These are phyloP conservation scores for Aristolochia fimbriata DNA, from an alignment of 164 flowering plant species.

Conservation along the genomic window DNA sequence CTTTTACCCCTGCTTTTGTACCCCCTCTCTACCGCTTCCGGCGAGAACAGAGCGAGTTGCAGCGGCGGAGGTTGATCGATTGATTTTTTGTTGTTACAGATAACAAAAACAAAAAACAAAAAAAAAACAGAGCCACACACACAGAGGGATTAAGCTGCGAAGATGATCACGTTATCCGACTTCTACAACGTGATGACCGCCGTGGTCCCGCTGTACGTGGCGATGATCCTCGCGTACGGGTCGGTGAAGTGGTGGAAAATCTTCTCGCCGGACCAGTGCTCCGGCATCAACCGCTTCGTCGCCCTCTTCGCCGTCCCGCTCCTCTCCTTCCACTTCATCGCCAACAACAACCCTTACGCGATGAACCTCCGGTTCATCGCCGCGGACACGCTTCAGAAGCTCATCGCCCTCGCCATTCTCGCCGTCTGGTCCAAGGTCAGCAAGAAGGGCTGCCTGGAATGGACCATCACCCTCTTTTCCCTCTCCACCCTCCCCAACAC, in stretches of 20 bases:
- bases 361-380: slow-evolving; percentile 84
- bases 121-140: too few relatives aligned
- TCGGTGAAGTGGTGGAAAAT: slow-evolving; percentile 97
- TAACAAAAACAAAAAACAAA: too few relatives aligned
- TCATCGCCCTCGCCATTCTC: slow-evolving; percentile 45
- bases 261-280: slow-evolving; percentile 86
- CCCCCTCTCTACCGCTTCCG: not conserved
- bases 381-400: slow-evolving; percentile 81
- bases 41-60: too few relatives aligned
- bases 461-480: slow-evolving; percentile 82
- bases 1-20: slow-evolving; percentile 3
- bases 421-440: slow-evolving; percentile 44
- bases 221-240: slow-evolving; percentile 92
- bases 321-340: slow-evolving; percentile 88
- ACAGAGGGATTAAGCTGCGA: too few relatives aligned
- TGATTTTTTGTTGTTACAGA: too few relatives aligned
- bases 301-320: slow-evolving; percentile 93
- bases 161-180: slow-evolving; percentile 60
- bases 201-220: slow-evolving; percentile 91
- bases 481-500: slow-evolving; percentile 86
- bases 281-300: slow-evolving; percentile 90
- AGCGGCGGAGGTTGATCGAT: too few relatives aligned
- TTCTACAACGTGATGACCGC: slow-evolving; percentile 96
- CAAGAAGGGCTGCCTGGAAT: slow-evolving; percentile 56
- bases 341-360: slow-evolving; percentile 63